Base-by-base conservation (phyloP, 2,329 filamentous ascomycete genomes). In the Xylariaceae sp. region DNA sequence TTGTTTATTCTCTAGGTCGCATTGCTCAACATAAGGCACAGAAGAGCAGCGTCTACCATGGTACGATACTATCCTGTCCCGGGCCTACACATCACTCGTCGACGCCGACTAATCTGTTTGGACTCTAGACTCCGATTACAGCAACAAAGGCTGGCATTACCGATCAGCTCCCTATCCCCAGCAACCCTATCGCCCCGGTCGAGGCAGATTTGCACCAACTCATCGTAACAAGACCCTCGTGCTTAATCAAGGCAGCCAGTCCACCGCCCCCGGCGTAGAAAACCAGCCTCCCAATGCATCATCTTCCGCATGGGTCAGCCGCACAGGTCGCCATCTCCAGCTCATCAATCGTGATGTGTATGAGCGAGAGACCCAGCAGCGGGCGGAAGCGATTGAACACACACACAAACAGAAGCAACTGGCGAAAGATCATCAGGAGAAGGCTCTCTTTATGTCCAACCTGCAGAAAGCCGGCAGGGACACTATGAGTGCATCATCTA, bases 341-440 rank as follows among this genome's bases (percentile, higher is more conserved):
- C 77, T 95, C 47, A 94, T 95, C 74, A 95, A 93, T 71, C 84
- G 87, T 17, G 83, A 84, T 13, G 83, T 93, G 1, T 94, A 88
- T 71, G 86, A 92, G 64, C 88, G 90, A 71, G 86, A 90, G 61
- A 80, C 82, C 9, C 83, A 89, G 70, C 82, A 82, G 35, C 83
- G 89, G 50, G 77, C 83, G 8, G 87, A 85, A 68, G 88, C 88
- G 9, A 88, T 92, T 49, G 88, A 90, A 64, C 83, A 89, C 67
- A 89, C 85, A 1, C 79, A 83, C 11, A 78, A 80, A 62, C 80
- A 82, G 57, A 85, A 83, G 65, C 74, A 84, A 51, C 76, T 77
- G 17, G 74, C 79, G 53, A 80, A 76, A 56, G 79, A 86, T 57
- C 77, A 77, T 52, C 78, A 75, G 50, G 87, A 90, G 72, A 87